Evolutionary conservation across 2,329 filamentous ascomycete genomes (phyloP).

Genomic region (Alternaria solani): DNA sequence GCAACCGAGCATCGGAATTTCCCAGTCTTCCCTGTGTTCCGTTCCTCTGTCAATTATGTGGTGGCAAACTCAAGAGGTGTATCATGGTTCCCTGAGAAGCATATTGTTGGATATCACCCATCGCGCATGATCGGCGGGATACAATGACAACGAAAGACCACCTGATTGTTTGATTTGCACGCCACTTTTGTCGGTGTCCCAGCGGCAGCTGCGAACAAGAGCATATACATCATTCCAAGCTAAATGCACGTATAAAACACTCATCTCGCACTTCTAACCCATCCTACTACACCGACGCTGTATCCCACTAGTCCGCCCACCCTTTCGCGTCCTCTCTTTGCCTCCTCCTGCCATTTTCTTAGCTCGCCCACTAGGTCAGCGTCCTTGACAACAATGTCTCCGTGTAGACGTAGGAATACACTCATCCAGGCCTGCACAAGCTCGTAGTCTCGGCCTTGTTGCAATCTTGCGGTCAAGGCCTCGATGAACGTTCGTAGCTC

Average conservation of each 20-base stretch:
- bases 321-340: constrained; percentile 74
- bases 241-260: background rate
- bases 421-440: constrained; percentile 97
- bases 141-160: background rate
- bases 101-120: background rate
- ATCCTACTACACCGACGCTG: constrained; percentile 84
- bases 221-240: background rate
- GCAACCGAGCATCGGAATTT: background rate
- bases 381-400: constrained; percentile 62
- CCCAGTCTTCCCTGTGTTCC: background rate
- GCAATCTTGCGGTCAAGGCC: constrained; percentile 77
- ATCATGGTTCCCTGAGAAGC: background rate
- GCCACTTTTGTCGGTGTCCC: background rate
- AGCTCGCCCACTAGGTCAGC: constrained; percentile 67
- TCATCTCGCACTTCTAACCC: constrained; percentile 67
- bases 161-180: background rate
- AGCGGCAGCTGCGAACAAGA: background rate
- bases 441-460: constrained; percentile 82
- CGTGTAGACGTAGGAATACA: constrained; percentile 85
- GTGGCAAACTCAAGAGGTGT: background rate
- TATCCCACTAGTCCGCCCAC: constrained; percentile 83
- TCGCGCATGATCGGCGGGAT: no score
- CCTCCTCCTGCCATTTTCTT: constrained; percentile 73
- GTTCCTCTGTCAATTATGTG: background rate
- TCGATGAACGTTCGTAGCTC: constrained; percentile 82